Percentiles rank a stretch among this genome's conserved stretches.
These are phyloP conservation scores for Fomitopsis schrenkii DNA, from an alignment of 1,284 basidiomycete genomes.

Conservation along the genomic window DNA sequence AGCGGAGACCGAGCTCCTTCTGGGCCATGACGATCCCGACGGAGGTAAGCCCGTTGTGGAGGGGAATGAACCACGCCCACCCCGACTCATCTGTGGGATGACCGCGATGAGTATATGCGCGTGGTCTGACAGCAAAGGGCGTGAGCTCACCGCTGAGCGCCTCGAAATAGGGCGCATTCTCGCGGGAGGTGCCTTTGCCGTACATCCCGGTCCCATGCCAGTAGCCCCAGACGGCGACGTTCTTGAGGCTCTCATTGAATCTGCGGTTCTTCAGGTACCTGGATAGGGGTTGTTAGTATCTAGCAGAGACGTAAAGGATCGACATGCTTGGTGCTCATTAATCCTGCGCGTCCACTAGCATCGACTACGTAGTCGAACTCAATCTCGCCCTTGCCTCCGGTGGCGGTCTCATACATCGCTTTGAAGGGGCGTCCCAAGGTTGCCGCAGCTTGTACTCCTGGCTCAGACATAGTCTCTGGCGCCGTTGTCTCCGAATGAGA, in stretches of 20 bases:
- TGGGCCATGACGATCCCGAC: slow-evolving; percentile 72
- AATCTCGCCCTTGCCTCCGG: slow-evolving; percentile 33
- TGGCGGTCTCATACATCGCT: slow-evolving; percentile 23
- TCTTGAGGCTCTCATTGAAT: slow-evolving; percentile 65
- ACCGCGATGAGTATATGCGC: neutral
- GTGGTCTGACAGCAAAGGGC: neutral
- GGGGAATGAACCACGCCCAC: slow-evolving; percentile 77
- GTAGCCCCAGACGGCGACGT: slow-evolving; percentile 76
- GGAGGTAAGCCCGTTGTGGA: slow-evolving; percentile 64
- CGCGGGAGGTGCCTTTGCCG: slow-evolving; percentile 46
- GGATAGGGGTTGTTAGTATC: neutral
- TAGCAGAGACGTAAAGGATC: neutral
- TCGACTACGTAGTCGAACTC: slow-evolving; percentile 66
- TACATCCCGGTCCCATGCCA: slow-evolving; percentile 57
- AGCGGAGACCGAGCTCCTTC: slow-evolving; percentile 31
- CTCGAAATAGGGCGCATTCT: slow-evolving; percentile 61
- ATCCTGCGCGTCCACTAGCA: slow-evolving; percentile 63
- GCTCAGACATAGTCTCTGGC: slow-evolving; percentile 3
- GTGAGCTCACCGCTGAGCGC: slow-evolving; percentile 53
- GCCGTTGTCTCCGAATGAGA: slow-evolving; percentile 3
- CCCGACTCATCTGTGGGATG: slow-evolving; percentile 63
- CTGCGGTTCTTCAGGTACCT: slow-evolving; percentile 64
- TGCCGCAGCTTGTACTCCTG: neutral
- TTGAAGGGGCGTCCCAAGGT: slow-evolving; percentile 21
- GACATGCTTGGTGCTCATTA: slow-evolving; percentile 48